phyloP scores from a whole-genome alignment of 1,284 basidiomycete species.

The Leccinum subrobustum region DNA sequence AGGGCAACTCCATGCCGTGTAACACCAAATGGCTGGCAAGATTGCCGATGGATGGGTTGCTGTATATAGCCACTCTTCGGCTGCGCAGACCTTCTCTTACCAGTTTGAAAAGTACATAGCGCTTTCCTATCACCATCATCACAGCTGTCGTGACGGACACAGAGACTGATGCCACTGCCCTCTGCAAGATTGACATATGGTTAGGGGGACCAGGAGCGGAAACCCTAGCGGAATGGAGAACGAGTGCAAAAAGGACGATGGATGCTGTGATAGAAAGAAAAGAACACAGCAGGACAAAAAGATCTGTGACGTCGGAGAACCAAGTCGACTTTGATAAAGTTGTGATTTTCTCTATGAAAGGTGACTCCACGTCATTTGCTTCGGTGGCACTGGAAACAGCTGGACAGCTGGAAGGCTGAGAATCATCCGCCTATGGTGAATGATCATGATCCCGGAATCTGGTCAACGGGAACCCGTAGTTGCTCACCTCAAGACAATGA shows the following conservation, averaged over 20 bases:
- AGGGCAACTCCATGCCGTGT: slow-evolving; percentile 5
- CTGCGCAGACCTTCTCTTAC: slow-evolving; percentile 1
- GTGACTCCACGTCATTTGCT: background rate
- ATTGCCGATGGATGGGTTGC: slow-evolving; percentile 8
- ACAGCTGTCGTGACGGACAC: too few relatives aligned
- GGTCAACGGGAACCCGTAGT: too few relatives aligned
- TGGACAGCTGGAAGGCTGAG: too few relatives aligned
- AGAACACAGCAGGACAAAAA: slow-evolving; percentile 7
- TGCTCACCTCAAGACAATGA: too few relatives aligned
- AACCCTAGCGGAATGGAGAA: background rate
- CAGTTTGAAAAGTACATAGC: slow-evolving; percentile 21
- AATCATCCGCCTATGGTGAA: too few relatives aligned
- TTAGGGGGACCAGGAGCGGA: too few relatives aligned
- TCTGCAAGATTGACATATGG: too few relatives aligned
- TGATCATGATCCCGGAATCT: too few relatives aligned
- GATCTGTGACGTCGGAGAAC: slow-evolving; percentile 5
- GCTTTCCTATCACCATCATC: slow-evolving; percentile 10
- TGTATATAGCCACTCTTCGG: slow-evolving; percentile 13
- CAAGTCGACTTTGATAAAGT: background rate
- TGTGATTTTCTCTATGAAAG: background rate
- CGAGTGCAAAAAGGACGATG: slow-evolving; percentile 3
- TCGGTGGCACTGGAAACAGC: background rate
- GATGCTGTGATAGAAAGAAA: slow-evolving; percentile 4
- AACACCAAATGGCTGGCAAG: slow-evolving; percentile 1
- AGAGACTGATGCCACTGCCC: too few relatives aligned